These are phyloP conservation scores for Monilinia vaccinii-corymbosi DNA, from an alignment of 2,329 filamentous ascomycete species.

Conservation along the genomic window DNA sequence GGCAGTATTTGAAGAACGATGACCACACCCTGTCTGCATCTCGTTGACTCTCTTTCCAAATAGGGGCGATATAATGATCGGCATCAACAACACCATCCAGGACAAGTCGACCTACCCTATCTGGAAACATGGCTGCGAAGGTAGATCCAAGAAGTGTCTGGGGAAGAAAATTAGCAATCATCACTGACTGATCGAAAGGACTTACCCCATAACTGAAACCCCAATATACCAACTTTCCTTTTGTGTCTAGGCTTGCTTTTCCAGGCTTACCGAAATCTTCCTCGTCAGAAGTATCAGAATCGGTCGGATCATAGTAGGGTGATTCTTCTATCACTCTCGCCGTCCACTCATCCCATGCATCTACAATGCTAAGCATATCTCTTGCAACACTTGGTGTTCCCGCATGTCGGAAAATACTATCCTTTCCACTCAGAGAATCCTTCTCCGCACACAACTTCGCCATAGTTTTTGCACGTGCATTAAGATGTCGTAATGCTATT, in stretches of 20 bases:
- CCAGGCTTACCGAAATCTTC: not conserved
- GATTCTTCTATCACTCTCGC: constrained; percentile 1
- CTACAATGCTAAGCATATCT: constrained; percentile 32
- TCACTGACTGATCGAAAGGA: not conserved
- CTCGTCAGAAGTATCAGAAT: not conserved
- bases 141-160: constrained; percentile 33
- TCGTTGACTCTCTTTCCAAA: constrained; percentile 18
- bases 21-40: constrained; percentile 25
- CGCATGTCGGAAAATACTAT: constrained; percentile 26
- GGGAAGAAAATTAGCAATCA: not conserved
- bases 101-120: constrained; percentile 35
- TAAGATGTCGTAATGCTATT: constrained; percentile 38
- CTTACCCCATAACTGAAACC: constrained; percentile 40
- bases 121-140: constrained; percentile 38
- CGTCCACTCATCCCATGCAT: constrained; percentile 27
- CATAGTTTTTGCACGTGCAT: constrained; percentile 35
- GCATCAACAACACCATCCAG: constrained; percentile 27
- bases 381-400: constrained; percentile 30
- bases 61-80: constrained; percentile 20
- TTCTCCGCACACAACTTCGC: constrained; percentile 34
- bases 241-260: constrained; percentile 13
- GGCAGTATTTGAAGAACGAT: constrained; percentile 27
- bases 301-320: not conserved
- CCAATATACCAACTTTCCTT: constrained; percentile 34
- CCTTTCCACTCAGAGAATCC: constrained; percentile 21